Evolutionary conservation across 139 green algal genomes (phyloP), one percentile per base, ranked within the genome.

Genomic region (Auxenochlorella pyrenoidosa): DNA sequence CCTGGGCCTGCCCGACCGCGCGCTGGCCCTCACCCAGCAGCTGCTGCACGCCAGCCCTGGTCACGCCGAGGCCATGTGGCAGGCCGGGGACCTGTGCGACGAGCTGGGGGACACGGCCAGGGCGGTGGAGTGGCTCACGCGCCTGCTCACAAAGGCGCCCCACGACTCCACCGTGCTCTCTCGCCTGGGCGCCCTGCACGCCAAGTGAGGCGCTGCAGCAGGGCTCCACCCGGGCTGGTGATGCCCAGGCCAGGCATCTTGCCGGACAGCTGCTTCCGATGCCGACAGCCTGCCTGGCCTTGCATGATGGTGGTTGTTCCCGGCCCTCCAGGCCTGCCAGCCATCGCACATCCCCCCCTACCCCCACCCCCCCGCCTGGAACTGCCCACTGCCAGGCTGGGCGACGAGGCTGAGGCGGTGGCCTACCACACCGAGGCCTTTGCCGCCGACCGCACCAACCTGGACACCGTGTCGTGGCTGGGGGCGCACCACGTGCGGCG

Each of bases 391-490:
- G 59, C 68, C 85, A 94, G 91, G 86, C 60, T 94, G 72, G 95
- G 94, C 60, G 96, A 98, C 51, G 96, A 98, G 83, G 90, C 88
- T 36, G 93, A 94, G 70, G 95, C 96, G 26, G 68, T 97, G 82
- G 92, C 95, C 47, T 97, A 94, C 90, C 96, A 97, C 91, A 89
- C 91, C 87, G 95, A 98, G 85, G 92, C 94, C 0, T 91, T 97
- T 89, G 87, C 94, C 36, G 90, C 95, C 34, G 97, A 93, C 90
- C 96, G 95, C 4, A 92, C 94, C 83, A 95, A 96, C 89, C 95
- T 98, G 90, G 95, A 97, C 77, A 93, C 97, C 73, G 95, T 98
- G 82, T 94, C 88, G 38, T 98, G 96, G 96, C 94, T 98, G 79
- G 96, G 95, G 4, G 95, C 95, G 79, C 94, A 85, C 65, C 75